phyloP scores from a whole-genome alignment of 2,329 filamentous ascomycete genomes.

The Ophiostoma sp. region DNA sequence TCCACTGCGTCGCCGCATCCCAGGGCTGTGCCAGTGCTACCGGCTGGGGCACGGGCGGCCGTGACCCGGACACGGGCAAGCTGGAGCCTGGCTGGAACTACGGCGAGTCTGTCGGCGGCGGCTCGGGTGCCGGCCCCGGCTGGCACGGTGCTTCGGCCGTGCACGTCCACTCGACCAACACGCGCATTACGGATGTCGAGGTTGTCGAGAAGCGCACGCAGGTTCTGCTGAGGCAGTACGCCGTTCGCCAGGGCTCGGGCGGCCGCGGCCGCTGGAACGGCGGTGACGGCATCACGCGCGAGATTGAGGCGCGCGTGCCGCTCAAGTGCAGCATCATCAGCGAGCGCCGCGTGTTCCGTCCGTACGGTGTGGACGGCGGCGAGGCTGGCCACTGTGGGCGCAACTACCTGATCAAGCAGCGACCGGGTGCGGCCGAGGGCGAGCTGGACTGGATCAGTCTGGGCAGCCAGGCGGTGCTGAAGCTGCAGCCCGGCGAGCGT shows the following conservation, averaged over 20 bases:
- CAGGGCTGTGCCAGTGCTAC: conserved; percentile 36
- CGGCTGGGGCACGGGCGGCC: conserved; percentile 32
- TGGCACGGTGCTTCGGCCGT: conserved; percentile 34
- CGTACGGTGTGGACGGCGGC: conserved; percentile 37
- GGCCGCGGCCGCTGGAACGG: conserved; percentile 33
- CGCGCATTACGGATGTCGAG: conserved; percentile 34
- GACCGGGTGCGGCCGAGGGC: conserved; percentile 6
- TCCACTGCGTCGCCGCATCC: conserved; percentile 30
- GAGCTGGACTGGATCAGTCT: conserved; percentile 40
- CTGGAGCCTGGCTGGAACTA: conserved; percentile 31
- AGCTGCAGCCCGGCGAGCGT: conserved; percentile 30
- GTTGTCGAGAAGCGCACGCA: conserved; percentile 36
- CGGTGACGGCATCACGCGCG: conserved; percentile 35
- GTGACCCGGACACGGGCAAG: conserved; percentile 22
- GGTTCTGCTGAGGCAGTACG: conserved; percentile 33
- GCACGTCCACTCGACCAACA: conserved; percentile 35
- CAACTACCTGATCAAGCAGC: conserved; percentile 26
- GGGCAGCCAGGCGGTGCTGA: conserved; percentile 11
- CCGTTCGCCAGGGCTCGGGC: conserved; percentile 32
- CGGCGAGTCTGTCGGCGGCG: conserved; percentile 36
- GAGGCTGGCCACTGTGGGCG: conserved; percentile 27
- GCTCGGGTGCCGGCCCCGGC: conserved; percentile 33
- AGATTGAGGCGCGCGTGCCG: conserved; percentile 35
- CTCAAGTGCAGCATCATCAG: conserved; percentile 36
- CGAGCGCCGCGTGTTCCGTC: conserved; percentile 35